Evolutionary conservation across 768 basidiomycete species (phyloP).

Genomic region (Nidularia pulvinata): DNA sequence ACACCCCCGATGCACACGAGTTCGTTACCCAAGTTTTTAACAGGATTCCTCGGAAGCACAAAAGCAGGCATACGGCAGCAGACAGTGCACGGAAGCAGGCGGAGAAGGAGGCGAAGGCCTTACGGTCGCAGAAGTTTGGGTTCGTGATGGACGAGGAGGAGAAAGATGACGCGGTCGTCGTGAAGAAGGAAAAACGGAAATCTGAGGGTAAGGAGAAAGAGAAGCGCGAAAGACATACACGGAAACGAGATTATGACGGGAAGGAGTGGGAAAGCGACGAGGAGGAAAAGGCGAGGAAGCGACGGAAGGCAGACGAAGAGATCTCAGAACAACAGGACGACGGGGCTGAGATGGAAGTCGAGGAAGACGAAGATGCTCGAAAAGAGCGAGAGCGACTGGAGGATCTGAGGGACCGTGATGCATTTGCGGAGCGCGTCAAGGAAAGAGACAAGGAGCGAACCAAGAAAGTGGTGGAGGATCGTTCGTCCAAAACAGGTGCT

Average conservation of each 20-base stretch:
- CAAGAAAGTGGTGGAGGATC: conserved; percentile 91
- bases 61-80: conserved; percentile 54
- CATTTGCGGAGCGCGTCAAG: conserved; percentile 87
- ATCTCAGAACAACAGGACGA: conserved; percentile 29
- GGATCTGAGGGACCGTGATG: conserved; percentile 89
- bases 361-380: conserved; percentile 73
- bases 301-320: conserved; percentile 50
- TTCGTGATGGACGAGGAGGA: conserved; percentile 84
- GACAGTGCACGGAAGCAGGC: conserved; percentile 58
- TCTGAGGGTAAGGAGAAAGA: conserved; percentile 42
- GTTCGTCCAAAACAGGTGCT: conserved; percentile 74
- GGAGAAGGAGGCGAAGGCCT: conserved; percentile 72
- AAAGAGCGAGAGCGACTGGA: conserved; percentile 74
- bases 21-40: conserved; percentile 81
- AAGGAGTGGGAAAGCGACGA: conserved; percentile 94
- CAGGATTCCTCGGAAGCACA: conserved; percentile 77
- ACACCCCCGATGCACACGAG: conserved; percentile 74
- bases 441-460: conserved; percentile 82
- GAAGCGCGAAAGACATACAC: conserved; percentile 59
- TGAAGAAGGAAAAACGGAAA: conserved; percentile 39
- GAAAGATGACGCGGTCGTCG: conserved; percentile 34
- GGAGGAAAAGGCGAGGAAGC: conserved; percentile 75
- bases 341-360: conserved; percentile 38
- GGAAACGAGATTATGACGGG: conserved; percentile 81
- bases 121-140: conserved; percentile 74